Evolutionary conservation across 2,329 filamentous ascomycete genomes (phyloP).

Genomic region (Hypoxylon sp.): DNA sequence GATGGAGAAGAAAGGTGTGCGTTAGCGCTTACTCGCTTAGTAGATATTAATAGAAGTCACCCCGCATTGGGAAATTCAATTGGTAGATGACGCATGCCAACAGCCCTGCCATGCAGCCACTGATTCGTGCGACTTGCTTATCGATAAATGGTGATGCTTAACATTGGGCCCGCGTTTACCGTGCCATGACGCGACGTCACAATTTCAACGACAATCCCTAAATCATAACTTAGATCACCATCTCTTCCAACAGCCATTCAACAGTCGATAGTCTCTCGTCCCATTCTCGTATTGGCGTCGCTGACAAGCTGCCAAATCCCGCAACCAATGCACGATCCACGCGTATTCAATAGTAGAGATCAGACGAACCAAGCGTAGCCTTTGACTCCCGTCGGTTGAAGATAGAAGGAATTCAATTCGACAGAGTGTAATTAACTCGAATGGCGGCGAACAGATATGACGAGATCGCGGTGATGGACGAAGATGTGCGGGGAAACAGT

Average conservation of each 20-base stretch:
- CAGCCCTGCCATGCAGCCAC: no score
- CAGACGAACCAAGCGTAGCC: no score
- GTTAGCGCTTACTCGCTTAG: no score
- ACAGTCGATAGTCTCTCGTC: constrained; percentile 4
- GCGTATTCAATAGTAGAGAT: no score
- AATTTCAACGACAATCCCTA: constrained; percentile 23
- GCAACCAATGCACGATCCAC: no score
- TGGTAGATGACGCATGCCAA: constrained; percentile 10
- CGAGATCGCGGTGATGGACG: constrained; percentile 44
- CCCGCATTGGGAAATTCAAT: constrained; percentile 12
- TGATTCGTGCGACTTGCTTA: constrained; percentile 15
- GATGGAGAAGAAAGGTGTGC: no score
- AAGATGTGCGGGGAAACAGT: constrained; percentile 35
- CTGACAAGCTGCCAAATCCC: no score
- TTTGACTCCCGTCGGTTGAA: no score
- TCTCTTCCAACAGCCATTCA: constrained; percentile 1
- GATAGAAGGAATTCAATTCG: constrained; percentile 4
- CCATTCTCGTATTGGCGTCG: constrained; percentile 6
- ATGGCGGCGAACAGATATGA: constrained; percentile 39
- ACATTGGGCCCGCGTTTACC: constrained; percentile 17
- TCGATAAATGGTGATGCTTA: no score
- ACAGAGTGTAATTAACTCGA: constrained; percentile 14
- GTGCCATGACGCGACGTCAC: constrained; percentile 35
- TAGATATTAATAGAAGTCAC: constrained; percentile 5
- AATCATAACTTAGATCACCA: constrained; percentile 6